Percentiles rank a stretch among this genome's conserved stretches.
Conservation (phyloP, 1,284 basidiomycete genomes). For the Ustilago cynodontis region DNA sequence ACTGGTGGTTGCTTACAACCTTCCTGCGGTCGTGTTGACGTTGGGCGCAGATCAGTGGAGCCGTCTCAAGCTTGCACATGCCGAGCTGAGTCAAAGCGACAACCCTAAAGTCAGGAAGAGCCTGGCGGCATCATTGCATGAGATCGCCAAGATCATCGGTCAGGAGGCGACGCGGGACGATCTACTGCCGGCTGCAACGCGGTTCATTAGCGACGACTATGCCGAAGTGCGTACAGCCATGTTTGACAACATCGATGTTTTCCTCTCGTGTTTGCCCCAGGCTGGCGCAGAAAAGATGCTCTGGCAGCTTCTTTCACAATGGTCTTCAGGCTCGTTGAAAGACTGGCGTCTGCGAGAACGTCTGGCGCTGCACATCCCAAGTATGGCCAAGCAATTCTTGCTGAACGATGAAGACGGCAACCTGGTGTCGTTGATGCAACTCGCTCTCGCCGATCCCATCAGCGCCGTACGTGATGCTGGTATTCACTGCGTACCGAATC, state of each 20-base stretch:
- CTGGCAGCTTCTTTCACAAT: conserved; percentile 75
- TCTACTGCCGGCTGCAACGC: conserved; percentile 75
- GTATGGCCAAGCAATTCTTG: conserved; percentile 72
- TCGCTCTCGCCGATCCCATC: conserved; percentile 82
- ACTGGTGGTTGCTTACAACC: conserved; percentile 91
- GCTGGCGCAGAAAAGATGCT: conserved; percentile 75
- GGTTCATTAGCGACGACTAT: conserved; percentile 76
- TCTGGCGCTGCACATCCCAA: conserved; percentile 76
- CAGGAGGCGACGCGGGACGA: conserved; percentile 78
- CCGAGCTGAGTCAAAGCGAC: conserved; percentile 75
- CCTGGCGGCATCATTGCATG: conserved; percentile 87
- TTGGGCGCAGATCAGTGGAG: conserved; percentile 82
- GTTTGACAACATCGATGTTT: conserved; percentile 71
- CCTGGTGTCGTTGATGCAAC: conserved; percentile 74
- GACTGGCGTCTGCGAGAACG: conserved; percentile 88
- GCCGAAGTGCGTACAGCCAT: conserved; percentile 75
- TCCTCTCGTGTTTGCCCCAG: conserved; percentile 74
- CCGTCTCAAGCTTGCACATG: conserved; percentile 80
- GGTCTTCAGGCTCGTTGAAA: conserved; percentile 76
- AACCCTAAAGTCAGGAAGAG: conserved; percentile 78
- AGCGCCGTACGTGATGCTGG: conserved; percentile 86
- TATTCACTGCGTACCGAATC: conserved; percentile 74
- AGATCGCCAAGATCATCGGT: conserved; percentile 87
- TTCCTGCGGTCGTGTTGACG: conserved; percentile 89
- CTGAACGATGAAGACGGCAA: conserved; percentile 68